Evolutionary conservation across 1,284 basidiomycete species (phyloP), one percentile per base, ranked within the genome.

Genomic region (Ganoderma multipileum): DNA sequence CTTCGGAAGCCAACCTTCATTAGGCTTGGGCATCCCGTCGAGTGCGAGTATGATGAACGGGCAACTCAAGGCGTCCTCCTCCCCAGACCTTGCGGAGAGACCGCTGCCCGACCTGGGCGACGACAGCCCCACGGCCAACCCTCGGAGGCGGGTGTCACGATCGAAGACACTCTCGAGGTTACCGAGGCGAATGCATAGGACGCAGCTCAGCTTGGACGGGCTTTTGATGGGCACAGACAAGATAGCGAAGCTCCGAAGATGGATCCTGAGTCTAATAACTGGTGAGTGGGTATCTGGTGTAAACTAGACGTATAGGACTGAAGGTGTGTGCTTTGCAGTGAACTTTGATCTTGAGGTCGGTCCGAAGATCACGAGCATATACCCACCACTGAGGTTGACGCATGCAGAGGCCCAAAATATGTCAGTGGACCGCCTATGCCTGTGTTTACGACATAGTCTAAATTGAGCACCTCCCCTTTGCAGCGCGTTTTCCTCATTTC

Each of bases 401-500:
- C 86, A 85, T 72, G 84, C 82, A 50, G 95, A 93, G 80, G 86
- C 83, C 70, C 94, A 93, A 75, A 98, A 97, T 76, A 92, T 98
- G 95, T 96, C 50, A 76, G 93, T 85, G 12, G 50, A 38, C 58
- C 36, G 12, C 6, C 38, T 33, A 9, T 26, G 30, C 11, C 41
- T 23, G 20, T 26, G 18, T 42, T 38, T 39, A n/a, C 8, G 14
- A 12, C 33, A 52, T 18, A 28, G 52, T 60, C 12, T 68, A 39
- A 44, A 67, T 57, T 65, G 28, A 78, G n/a, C 20, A 64, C 42
- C 68, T 2, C 36, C 23, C 12, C 23, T 11, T 39, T 68, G 26
- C 57, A 96, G 96, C 66, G 95, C 96, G 6, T 99, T 99, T 81
- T 96, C 95, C 0, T 91, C 95, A 0, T 96, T 99, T 76, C 97